Conservation (phyloP, 1,139 yeast species). For the Geotrichum reessii region DNA sequence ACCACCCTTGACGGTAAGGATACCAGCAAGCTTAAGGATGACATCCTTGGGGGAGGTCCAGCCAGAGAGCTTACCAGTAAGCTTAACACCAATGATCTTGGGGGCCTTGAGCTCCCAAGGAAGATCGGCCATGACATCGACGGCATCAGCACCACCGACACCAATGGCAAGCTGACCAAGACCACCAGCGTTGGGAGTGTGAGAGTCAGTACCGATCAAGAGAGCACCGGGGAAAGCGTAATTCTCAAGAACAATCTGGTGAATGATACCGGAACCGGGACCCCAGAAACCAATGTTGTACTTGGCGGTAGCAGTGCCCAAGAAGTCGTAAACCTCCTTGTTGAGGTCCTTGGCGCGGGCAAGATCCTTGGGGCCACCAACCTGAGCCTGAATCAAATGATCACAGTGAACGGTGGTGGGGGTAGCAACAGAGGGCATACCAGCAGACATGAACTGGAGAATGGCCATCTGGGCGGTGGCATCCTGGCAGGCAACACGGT, state of each 20-base stretch:
- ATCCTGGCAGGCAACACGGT: slow-evolving; percentile 98
- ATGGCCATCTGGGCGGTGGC: slow-evolving; percentile 98
- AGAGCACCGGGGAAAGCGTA: slow-evolving; percentile 90
- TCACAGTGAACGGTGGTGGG: slow-evolving; percentile 97
- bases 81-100: slow-evolving; percentile 80
- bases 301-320: slow-evolving; percentile 82
- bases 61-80: slow-evolving; percentile 78
- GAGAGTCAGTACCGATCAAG: slow-evolving; percentile 97
- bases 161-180: slow-evolving; percentile 96
- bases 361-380: slow-evolving; percentile 80
- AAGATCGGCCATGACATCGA: slow-evolving; percentile 92
- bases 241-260: slow-evolving; percentile 93
- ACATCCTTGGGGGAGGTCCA: slow-evolving; percentile 98
- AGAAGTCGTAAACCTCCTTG: slow-evolving; percentile 88
- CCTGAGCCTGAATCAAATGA: slow-evolving; percentile 91
- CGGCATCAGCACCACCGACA: slow-evolving; percentile 99
- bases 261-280: slow-evolving; percentile 97
- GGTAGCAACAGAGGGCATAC: slow-evolving; percentile 75
- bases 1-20: slow-evolving; percentile 92
- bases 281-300: slow-evolving; percentile 98
- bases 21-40: slow-evolving; percentile 83
- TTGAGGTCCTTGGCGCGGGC: slow-evolving; percentile 70
- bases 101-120: slow-evolving; percentile 99
- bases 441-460: slow-evolving; percentile 94
- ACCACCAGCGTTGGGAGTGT: slow-evolving; percentile 98